Percentiles rank a stretch among this genome's conserved stretches.
Evolutionary conservation across 1,284 basidiomycete genomes (phyloP).

Genomic region (Cerioporus squamosus): DNA sequence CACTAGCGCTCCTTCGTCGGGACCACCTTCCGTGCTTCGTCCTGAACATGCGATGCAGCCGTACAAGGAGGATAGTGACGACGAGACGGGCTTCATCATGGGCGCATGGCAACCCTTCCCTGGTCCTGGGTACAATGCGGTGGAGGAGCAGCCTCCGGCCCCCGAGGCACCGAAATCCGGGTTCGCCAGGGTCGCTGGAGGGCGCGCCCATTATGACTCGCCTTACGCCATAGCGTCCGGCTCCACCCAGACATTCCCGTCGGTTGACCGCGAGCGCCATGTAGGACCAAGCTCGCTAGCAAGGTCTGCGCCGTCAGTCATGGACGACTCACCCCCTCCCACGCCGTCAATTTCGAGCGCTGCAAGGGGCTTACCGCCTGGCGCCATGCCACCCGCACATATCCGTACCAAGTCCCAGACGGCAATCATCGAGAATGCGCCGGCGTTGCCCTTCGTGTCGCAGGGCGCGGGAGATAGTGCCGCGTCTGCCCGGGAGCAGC

Average conservation of each 20-base stretch:
- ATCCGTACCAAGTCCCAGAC: conserved; percentile 79
- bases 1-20: conserved; percentile 51
- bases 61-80: conserved; percentile 78
- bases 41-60: conserved; percentile 79
- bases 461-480: conserved; percentile 2
- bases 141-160: conserved; percentile 40
- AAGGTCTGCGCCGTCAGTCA: conserved; percentile 26
- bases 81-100: conserved; percentile 84
- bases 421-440: conserved; percentile 71
- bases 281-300: conserved; percentile 27
- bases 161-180: conserved; percentile 54
- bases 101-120: conserved; percentile 80
- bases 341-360: conserved; percentile 52
- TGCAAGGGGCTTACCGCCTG: conserved; percentile 53
- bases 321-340: conserved; percentile 51
- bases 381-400: conserved; percentile 71
- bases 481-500: background rate
- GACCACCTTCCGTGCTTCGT: conserved; percentile 72
- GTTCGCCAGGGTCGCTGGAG: conserved; percentile 79
- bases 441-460: conserved; percentile 19
- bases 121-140: conserved; percentile 53
- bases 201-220: conserved; percentile 75
- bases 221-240: conserved; percentile 72
- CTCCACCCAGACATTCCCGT: conserved; percentile 66
- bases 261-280: conserved; percentile 50